Conservation (phyloP, 345 rosid species). For the Raphanus sativus region DNA sequence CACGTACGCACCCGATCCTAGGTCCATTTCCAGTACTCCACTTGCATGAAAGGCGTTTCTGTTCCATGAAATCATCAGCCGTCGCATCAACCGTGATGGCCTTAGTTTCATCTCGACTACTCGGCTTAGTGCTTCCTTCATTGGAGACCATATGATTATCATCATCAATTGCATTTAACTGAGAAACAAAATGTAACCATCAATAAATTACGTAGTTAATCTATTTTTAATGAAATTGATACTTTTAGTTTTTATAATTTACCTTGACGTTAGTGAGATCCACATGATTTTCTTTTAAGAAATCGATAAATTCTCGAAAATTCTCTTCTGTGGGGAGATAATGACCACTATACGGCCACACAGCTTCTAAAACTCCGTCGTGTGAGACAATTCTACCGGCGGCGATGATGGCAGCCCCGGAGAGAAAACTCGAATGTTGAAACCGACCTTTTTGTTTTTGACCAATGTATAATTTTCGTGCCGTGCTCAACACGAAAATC, state of each 20-base stretch:
- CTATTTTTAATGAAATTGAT: background rate
- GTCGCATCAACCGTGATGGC: conserved; percentile 12
- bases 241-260: background rate
- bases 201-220: background rate
- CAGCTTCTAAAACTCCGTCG: conserved; percentile 60
- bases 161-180: conserved; percentile 74
- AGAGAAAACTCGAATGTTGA: conserved; percentile 80
- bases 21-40: conserved; percentile 83
- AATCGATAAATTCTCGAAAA: conserved; percentile 69
- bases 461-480: conserved; percentile 54
- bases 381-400: conserved; percentile 67
- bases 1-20: conserved; percentile 82
- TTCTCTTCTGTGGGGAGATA: conserved; percentile 95
- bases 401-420: conserved; percentile 73
- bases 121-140: conserved; percentile 21
- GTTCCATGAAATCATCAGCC: background rate
- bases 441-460: conserved; percentile 63
- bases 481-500: conserved; percentile 73
- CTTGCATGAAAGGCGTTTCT: conserved; percentile 53
- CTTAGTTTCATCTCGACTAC: conserved; percentile 22
- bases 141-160: conserved; percentile 39
- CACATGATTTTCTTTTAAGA: conserved; percentile 62
- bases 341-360: conserved; percentile 98
- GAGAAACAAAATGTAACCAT: conserved; percentile 18
- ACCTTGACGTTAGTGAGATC: conserved; percentile 90